Evolutionary conservation across 208 protist genomes (phyloP), one percentile per base, ranked within the genome.

Genomic region (Trypanosoma melophagium): DNA sequence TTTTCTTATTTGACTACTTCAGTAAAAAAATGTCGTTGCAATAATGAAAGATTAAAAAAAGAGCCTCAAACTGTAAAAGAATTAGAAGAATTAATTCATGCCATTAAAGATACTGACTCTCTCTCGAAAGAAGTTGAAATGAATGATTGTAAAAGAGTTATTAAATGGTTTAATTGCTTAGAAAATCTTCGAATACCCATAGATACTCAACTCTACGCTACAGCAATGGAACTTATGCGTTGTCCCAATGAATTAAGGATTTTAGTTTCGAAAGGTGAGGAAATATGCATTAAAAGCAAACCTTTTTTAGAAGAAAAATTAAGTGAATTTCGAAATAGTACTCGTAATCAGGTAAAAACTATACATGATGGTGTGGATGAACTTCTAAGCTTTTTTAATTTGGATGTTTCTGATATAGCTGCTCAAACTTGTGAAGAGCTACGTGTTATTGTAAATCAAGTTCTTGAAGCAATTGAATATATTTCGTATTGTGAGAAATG

Each of bases 371-470:
- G 91, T 41, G 74, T 96, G 9, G 84, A 76, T 14, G 87, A 93
- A 63, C 72, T 96, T 61, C 85, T 92, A 65, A 75, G 90, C 45
- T 84, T 96, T 69, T 92, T 94, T 60, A 91, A 81, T 60, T 44
- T 94, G 25, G 87, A 96, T 17, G 90, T 90, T 50, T 87, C 83
- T 68, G 86, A 96, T 61, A 90, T 96, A 62, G 88, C 87, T 22
- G 86, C 85, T 8, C 87, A 94, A 74, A 96, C 88, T 5, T 96
- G 91, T 61, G 40, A 74, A 8, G 87, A 93, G 58, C 77, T 94
- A 42, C 76, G 85, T 25, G 79, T 85, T 62, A 69, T 96, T 42
- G 83, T 92, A 7, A 70, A 83, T 31, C 51, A 81, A 17, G 76
- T 93, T 35, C 60, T 76, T 12, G 65, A 71, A 7, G 73, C 71